Evolutionary conservation across 257 asterid genomes (phyloP).

Genomic region (Nemophila menziesii): DNA sequence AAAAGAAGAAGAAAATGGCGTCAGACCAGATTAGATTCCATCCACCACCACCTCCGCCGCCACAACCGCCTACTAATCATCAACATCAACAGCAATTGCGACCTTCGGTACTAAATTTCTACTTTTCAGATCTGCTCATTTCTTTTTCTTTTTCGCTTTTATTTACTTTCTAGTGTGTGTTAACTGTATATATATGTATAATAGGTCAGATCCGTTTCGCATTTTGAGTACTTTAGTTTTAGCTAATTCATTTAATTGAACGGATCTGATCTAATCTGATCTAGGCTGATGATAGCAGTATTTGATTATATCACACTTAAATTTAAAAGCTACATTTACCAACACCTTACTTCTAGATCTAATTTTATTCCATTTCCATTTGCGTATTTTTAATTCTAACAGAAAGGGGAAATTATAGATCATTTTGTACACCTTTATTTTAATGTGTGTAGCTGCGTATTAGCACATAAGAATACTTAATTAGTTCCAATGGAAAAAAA

Average conservation of each 20-base stretch:
- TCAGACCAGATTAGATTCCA: neutral
- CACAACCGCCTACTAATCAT: neutral
- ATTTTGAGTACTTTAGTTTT: neutral
- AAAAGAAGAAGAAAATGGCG: neutral
- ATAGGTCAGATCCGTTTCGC: neutral
- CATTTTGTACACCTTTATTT: no score
- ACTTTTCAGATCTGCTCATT: conserved; percentile 1
- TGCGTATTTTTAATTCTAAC: no score
- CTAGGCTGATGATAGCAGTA: neutral
- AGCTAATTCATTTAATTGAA: neutral
- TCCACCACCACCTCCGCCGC: neutral
- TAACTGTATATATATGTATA: no score
- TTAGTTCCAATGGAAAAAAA: no score
- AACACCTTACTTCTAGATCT: neutral
- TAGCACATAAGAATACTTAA: no score
- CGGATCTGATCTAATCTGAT: conserved; percentile 2
- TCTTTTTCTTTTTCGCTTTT: neutral
- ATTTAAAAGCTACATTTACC: neutral
- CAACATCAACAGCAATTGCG: neutral
- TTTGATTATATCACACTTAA: neutral
- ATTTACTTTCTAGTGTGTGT: neutral
- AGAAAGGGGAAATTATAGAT: no score
- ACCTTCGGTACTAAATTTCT: neutral
- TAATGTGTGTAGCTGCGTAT: no score
- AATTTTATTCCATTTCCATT: neutral